Base-by-base conservation (phyloP, 139 green algal species). In the Eudorina sp. region DNA sequence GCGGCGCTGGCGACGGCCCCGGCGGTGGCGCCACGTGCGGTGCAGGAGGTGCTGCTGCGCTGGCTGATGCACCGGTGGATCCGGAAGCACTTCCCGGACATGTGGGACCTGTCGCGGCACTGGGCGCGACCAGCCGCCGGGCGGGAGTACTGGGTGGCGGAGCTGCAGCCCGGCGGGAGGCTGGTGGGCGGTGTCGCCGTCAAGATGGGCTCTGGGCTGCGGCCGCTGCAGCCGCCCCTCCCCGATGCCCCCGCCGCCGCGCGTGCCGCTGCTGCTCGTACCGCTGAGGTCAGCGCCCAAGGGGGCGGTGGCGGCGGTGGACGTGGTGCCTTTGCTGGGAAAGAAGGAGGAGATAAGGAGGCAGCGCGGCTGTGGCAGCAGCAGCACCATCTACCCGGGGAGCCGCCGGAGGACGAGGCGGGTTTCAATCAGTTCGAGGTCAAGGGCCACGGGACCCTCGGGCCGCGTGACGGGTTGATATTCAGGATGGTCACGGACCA, bases 81-180 rank as follows among this genome's bases (percentile, higher is more conserved):
- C 4, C 73, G 73, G 3, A 11, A 46, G 9, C 23, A 11, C 7
- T 81, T 25, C n/a, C 45, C 73, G 34, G 73, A 81, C 46, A 81
- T 81, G 73, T 81, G 73, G 73, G 27, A 40, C 25, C 16, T 81
- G 73, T 46, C 62, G 45, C 4, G 23, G 25, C 19, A 7, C 45
- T 81, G 73, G 73, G 29, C 27, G 45, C 29, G 45, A 27, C 73
- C 45, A 0, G 45, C 73, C 2, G 21, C 18, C 9, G 72, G 72
- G 19, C 73, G 73, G 1, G 73, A 62, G 73, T 81, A 64, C n/a
- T 80, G 72, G 72, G 72, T 80, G 36, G 72, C 43, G 72, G 72
- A 60, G 72, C 4, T 38, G 43, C 43, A 11, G 25, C n/a, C n/a
- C 21, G 27, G 72, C 43, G 72, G 72, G 34, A 41, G 43, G 45